Conservation (phyloP, 2,329 filamentous ascomycete species). For the Aspergillus novoparasiticus region DNA sequence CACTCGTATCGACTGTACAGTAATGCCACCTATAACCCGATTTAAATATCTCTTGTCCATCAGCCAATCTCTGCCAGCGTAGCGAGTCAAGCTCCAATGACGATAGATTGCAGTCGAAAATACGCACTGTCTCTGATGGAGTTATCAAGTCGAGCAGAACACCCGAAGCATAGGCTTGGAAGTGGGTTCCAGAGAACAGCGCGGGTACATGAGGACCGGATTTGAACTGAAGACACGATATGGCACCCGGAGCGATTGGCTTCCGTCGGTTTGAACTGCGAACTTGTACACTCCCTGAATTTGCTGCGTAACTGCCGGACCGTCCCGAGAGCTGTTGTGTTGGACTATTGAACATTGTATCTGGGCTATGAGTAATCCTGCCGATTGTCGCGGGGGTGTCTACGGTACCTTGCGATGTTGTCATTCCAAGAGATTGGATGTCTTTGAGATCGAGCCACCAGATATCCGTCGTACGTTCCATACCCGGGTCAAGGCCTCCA, state of each 20-base stretch:
- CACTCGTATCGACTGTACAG: slow-evolving; percentile 91
- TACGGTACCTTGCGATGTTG: slow-evolving; percentile 60
- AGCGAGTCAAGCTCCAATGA: slow-evolving; percentile 83
- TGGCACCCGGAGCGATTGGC: slow-evolving; percentile 75
- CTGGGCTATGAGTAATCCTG: slow-evolving; percentile 43
- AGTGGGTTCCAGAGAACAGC: slow-evolving; percentile 89
- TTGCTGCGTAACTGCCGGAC: slow-evolving; percentile 68
- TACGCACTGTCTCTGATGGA: slow-evolving; percentile 81
- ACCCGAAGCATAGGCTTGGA: slow-evolving; percentile 91
- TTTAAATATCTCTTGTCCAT: slow-evolving; percentile 91
- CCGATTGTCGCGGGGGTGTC: slow-evolving; percentile 41
- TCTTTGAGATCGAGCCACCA: slow-evolving; percentile 98
- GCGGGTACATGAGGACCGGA: slow-evolving; percentile 83
- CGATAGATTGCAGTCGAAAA: slow-evolving; percentile 86
- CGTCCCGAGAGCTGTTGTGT: slow-evolving; percentile 40
- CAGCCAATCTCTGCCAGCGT: slow-evolving; percentile 92
- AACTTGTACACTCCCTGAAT: slow-evolving; percentile 64
- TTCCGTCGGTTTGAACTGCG: slow-evolving; percentile 54
- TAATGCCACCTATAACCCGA: slow-evolving; percentile 97
- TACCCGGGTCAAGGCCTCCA: slow-evolving; percentile 89
- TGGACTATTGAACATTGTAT: slow-evolving; percentile 39
- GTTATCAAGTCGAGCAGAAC: slow-evolving; percentile 93
- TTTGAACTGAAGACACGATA: slow-evolving; percentile 87
- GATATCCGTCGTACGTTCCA: slow-evolving; percentile 94
- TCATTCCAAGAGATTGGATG: slow-evolving; percentile 77